Conservation (phyloP, 768 basidiomycete genomes). For the Hericium coralloides region DNA sequence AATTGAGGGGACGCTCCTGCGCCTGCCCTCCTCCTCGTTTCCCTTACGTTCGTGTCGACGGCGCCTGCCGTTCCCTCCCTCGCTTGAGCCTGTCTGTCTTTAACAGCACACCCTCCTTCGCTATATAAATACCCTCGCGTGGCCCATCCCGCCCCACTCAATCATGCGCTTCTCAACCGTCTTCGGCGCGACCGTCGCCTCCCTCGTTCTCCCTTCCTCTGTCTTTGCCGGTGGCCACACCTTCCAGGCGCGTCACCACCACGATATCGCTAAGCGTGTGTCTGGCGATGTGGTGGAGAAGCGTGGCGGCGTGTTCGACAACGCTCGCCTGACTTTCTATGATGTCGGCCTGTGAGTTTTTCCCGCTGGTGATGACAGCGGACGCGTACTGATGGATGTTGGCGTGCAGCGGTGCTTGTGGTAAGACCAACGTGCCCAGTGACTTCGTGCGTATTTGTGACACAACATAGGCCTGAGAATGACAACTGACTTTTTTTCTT, state of each 20-base stretch:
- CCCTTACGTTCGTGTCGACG: neutral
- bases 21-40: neutral
- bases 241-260: conserved; percentile 4
- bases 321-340: conserved; percentile 4
- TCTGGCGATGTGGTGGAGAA: conserved; percentile 2
- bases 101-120: neutral
- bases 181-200: conserved; percentile 3
- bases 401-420: conserved; percentile 8
- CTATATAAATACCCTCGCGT: neutral
- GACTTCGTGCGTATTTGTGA: conserved; percentile 3
- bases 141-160: neutral
- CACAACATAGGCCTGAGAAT: too few species aligned
- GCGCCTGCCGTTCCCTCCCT: neutral
- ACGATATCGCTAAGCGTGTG: conserved; percentile 1
- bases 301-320: neutral
- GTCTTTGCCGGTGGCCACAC: conserved; percentile 2
- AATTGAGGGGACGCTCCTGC: neutral
- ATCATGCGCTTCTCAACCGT: neutral
- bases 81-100: neutral
- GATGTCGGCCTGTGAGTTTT: conserved; percentile 8
- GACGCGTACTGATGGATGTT: neutral
- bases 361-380: neutral
- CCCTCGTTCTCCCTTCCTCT: conserved; percentile 6
- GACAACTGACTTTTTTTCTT: neutral
- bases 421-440: neutral